Conservation (phyloP, 2,329 filamentous ascomycete genomes). For the Pyrenochaeta sp. region DNA sequence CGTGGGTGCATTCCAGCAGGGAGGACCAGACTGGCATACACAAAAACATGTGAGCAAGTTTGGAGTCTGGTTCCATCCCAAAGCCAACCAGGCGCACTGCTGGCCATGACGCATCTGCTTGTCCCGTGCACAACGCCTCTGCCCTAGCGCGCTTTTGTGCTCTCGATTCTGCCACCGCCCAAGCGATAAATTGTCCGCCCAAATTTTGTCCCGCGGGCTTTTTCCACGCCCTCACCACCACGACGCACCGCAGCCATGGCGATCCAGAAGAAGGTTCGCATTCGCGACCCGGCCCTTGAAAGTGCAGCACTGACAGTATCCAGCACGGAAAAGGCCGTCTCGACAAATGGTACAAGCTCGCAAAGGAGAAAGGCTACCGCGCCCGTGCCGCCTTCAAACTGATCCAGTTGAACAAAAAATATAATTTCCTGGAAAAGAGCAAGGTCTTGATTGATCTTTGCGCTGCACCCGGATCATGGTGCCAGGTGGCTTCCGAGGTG, state of each 20-base stretch:
- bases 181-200: conserved; percentile 14
- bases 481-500: conserved; percentile 82
- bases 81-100: conserved; percentile 19
- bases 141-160: conserved; percentile 12
- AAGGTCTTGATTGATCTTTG: conserved; percentile 97
- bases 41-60: conserved; percentile 14
- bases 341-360: conserved; percentile 98
- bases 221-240: conserved; percentile 24
- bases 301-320: conserved; percentile 32
- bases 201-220: conserved; percentile 32
- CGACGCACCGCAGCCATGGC: conserved; percentile 69
- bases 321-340: conserved; percentile 94
- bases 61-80: conserved; percentile 31
- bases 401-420: conserved; percentile 98
- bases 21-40: conserved; percentile 17
- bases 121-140: conserved; percentile 16
- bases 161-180: conserved; percentile 28
- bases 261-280: conserved; percentile 84
- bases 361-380: conserved; percentile 97
- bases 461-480: conserved; percentile 78
- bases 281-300: background rate
- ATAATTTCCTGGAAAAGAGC: conserved; percentile 96
- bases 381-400: conserved; percentile 97
- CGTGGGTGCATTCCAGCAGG: conserved; percentile 48
- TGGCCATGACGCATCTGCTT: conserved; percentile 29